A percentile compares a stretch with the other conserved stretches of the same genome.
Evolutionary conservation across 2,329 filamentous ascomycete species (phyloP).

Genomic region (Talaromyces funiculosus): DNA sequence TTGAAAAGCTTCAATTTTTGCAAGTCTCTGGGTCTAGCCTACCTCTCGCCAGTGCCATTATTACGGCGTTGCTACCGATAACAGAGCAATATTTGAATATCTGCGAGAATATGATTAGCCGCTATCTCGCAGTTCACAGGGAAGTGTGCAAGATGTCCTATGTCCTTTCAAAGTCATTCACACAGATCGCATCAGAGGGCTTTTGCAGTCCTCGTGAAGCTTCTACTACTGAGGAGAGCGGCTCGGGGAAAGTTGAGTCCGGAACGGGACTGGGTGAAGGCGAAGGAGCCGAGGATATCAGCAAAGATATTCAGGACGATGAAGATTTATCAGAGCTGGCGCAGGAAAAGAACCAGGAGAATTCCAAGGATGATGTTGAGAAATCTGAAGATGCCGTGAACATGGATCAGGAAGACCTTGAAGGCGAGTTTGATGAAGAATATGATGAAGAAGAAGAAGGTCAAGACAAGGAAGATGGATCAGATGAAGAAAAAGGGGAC

Average conservation of each 20-base stretch:
- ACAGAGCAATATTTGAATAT: slow-evolving; percentile 65
- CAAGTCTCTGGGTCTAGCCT: slow-evolving; percentile 40
- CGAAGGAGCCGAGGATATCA: slow-evolving; percentile 93
- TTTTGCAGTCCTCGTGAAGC: slow-evolving; percentile 89
- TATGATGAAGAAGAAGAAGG: slow-evolving; percentile 37
- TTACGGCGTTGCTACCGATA: slow-evolving; percentile 63
- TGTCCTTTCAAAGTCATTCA: slow-evolving; percentile 69
- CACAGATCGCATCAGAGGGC: slow-evolving; percentile 72
- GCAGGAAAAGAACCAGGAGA: slow-evolving; percentile 67
- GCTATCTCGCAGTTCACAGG: slow-evolving; percentile 60
- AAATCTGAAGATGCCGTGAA: slow-evolving; percentile 45
- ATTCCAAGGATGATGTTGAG: slow-evolving; percentile 43
- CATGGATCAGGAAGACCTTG: slow-evolving; percentile 77
- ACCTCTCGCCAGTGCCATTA: slow-evolving; percentile 50
- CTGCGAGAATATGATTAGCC: slow-evolving; percentile 53
- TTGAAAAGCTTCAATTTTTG: slow-evolving; percentile 43
- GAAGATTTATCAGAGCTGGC: slow-evolving; percentile 90
- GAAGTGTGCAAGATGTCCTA: slow-evolving; percentile 69
- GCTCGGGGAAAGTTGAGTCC: slow-evolving; percentile 74
- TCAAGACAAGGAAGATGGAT: slow-evolving; percentile 57
- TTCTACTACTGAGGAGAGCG: slow-evolving; percentile 57
- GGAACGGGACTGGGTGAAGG: slow-evolving; percentile 94
- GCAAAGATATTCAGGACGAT: slow-evolving; percentile 89
- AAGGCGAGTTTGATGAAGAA: slow-evolving; percentile 70
- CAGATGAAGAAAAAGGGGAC: slow-evolving; percentile 55